A percentile compares a stretch with the other conserved stretches of the same genome.
Evolutionary conservation across 768 basidiomycete genomes (phyloP).

Genomic region (Psilocybe sp.): DNA sequence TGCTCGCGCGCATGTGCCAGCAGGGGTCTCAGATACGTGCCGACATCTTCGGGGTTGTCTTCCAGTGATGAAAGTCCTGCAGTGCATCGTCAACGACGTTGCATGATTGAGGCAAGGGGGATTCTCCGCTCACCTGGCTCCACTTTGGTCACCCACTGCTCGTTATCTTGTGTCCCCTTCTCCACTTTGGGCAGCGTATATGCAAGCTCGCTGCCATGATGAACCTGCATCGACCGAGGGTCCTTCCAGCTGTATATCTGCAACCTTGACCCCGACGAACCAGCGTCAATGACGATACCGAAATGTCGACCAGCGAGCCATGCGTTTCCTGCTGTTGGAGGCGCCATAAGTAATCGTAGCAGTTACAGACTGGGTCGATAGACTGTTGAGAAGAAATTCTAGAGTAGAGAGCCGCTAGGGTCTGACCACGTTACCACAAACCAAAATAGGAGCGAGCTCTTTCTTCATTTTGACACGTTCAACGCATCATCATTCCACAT

Average conservation of each 20-base stretch:
- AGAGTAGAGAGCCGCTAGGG: too few relatives aligned
- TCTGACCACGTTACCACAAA: too few relatives aligned
- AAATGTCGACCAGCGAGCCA: conserved; percentile 83
- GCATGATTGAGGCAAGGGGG: not conserved
- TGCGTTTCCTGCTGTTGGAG: conserved; percentile 64
- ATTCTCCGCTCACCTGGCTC: conserved; percentile 77
- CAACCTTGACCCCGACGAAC: conserved; percentile 92
- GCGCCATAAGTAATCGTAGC: conserved; percentile 47
- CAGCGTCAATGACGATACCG: conserved; percentile 96
- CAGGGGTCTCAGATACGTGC: conserved; percentile 75
- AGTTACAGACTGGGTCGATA: not conserved
- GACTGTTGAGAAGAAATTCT: not conserved
- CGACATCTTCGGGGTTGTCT: conserved; percentile 65
- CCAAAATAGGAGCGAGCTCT: too few relatives aligned
- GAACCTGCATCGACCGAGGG: conserved; percentile 51
- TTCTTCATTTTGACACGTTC: too few relatives aligned
- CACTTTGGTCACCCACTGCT: conserved; percentile 87
- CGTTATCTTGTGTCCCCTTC: conserved; percentile 80
- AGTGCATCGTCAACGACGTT: not conserved
- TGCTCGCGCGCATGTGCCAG: conserved; percentile 77
- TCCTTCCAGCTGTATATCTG: conserved; percentile 98
- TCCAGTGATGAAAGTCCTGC: conserved; percentile 86
- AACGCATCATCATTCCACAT: too few relatives aligned
- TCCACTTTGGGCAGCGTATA: conserved; percentile 79
- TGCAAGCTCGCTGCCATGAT: conserved; percentile 49